phyloP scores from a whole-genome alignment of 768 basidiomycete species.

The Dendrothele bispora region DNA sequence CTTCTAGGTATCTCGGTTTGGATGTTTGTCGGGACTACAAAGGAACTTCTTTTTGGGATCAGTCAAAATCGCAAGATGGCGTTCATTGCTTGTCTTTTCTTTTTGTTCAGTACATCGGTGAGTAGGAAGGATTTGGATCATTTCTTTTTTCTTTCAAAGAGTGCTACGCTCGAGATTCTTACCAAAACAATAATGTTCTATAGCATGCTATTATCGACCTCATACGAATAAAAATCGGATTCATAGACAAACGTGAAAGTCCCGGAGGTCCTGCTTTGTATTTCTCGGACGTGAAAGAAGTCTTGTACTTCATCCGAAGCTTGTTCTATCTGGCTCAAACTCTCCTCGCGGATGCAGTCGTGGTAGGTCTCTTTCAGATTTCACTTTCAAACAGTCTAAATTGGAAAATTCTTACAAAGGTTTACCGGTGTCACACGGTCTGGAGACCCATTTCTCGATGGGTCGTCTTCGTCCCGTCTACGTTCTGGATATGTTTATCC shows the following conservation, averaged over 20 bases:
- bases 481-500: not conserved
- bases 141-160: too few relatives aligned
- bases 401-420: not conserved
- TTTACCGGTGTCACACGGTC: not conserved
- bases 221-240: conserved; percentile 21
- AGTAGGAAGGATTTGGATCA: too few relatives aligned
- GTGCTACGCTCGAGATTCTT: not conserved
- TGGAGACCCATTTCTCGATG: not conserved
- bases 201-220: conserved; percentile 25
- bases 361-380: not conserved
- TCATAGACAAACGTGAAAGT: conserved; percentile 18
- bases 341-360: conserved; percentile 6
- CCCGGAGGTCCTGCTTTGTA: conserved; percentile 15
- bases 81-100: not conserved
- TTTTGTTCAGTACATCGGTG: not conserved
- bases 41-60: not conserved
- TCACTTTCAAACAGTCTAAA: too few relatives aligned
- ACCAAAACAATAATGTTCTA: too few relatives aligned
- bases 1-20: not conserved
- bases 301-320: conserved; percentile 24
- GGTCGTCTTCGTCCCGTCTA: not conserved
- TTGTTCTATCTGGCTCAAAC: conserved; percentile 3
- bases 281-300: conserved; percentile 23
- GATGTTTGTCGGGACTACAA: not conserved
- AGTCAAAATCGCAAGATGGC: not conserved